These are phyloP conservation scores for Trichaptum fuscoviolaceum DNA, from an alignment of 768 basidiomycete genomes.

Conservation along the genomic window DNA sequence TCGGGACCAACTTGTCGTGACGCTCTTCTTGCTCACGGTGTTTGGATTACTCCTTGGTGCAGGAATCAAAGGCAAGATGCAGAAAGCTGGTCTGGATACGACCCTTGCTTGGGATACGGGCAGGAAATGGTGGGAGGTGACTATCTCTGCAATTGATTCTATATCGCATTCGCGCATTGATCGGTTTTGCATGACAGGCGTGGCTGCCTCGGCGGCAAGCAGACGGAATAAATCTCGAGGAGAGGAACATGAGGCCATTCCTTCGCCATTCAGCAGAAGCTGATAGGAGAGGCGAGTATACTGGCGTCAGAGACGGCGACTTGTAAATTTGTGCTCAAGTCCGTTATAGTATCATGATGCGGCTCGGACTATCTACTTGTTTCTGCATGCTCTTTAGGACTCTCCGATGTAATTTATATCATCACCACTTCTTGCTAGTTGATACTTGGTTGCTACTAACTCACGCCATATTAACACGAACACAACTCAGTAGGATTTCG, in stretches of 20 bases:
- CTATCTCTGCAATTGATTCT: constrained; percentile 12
- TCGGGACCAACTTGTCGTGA: constrained; percentile 90
- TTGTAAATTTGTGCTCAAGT: constrained; percentile 13
- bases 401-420: constrained; percentile 4
- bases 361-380: constrained; percentile 4
- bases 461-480: no score
- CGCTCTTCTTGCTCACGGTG: constrained; percentile 82
- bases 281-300: constrained; percentile 41
- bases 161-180: constrained; percentile 11
- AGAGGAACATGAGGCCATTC: constrained; percentile 16
- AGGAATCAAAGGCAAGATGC: constrained; percentile 77
- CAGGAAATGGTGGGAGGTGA: constrained; percentile 81
- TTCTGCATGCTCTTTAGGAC: constrained; percentile 5
- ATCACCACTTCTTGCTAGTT: neutral
- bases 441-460: neutral
- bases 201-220: constrained; percentile 51
- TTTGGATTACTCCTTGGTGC: constrained; percentile 82
- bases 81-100: constrained; percentile 67
- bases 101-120: constrained; percentile 59
- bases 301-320: constrained; percentile 31
- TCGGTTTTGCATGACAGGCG: constrained; percentile 32
- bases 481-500: no score
- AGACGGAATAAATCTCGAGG: constrained; percentile 48
- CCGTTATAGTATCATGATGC: constrained; percentile 10
- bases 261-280: constrained; percentile 19